A percentile compares a stretch with the other conserved stretches of the same genome.
Evolutionary conservation across 495 filamentous ascomycete genomes (phyloP).

Genomic region (Trichoderma orchidacearum): DNA sequence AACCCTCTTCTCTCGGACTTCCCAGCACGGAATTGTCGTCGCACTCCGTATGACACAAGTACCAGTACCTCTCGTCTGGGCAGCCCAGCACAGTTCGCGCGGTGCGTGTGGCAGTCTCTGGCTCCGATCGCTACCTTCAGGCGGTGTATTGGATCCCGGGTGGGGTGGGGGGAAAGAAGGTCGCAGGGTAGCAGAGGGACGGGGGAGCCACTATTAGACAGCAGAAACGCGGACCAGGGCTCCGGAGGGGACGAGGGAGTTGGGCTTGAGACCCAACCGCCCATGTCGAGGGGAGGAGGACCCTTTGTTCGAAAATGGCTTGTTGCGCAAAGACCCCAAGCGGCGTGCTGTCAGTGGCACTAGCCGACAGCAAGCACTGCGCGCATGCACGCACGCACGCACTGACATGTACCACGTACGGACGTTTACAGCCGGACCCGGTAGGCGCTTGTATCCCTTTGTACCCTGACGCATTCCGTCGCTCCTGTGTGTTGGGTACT

Average conservation of each 20-base stretch:
- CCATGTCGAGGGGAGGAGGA: background rate
- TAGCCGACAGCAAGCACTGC: too few species aligned
- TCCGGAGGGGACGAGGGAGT: background rate
- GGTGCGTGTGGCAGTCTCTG: too few species aligned
- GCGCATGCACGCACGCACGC: background rate
- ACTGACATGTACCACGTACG: background rate
- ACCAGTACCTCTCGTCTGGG: too few species aligned
- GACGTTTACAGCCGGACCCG: background rate
- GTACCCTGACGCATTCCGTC: background rate
- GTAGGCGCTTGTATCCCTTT: background rate
- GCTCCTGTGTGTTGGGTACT: too few species aligned
- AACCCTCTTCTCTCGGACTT: too few species aligned
- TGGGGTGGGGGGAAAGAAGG: background rate
- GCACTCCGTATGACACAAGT: too few species aligned
- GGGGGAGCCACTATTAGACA: too few species aligned
- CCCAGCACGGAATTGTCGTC: too few species aligned
- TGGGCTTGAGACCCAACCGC: background rate
- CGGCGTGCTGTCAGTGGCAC: too few species aligned
- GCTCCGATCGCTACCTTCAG: background rate
- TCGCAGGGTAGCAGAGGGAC: too few species aligned
- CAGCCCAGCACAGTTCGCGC: background rate
- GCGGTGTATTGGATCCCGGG: background rate
- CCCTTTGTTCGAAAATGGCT: background rate
- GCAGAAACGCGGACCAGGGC: background rate
- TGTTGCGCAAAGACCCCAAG: background rate